Evolutionary conservation across 1,139 yeast species (phyloP), one percentile per base, ranked within the genome.

Genomic region (Ashbya aceris): DNA sequence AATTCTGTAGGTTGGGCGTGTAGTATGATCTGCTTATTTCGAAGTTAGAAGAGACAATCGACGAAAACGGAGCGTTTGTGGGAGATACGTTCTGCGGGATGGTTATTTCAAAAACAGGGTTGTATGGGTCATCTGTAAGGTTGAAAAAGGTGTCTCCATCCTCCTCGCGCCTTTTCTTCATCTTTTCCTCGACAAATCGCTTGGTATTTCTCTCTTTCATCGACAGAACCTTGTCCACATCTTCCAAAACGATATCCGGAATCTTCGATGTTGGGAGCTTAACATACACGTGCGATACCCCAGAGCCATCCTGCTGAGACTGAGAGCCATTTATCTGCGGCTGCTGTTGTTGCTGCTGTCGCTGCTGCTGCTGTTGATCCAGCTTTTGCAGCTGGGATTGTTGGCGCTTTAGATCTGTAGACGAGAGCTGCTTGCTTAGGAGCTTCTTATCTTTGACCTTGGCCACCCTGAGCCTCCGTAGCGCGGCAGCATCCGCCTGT

Each of bases 211-310:
- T 79, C 50, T 86, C 83, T 65, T 87, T 86, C 49, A 81, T 93
- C 43, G 75, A 71, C 46, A 84, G 67, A 20, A 86, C 79, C 41
- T 77, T 73, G 40, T 85, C 85, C 20, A 89, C 89, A 5, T 95
- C 84, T 31, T 83, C 79, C 51, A 89, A 70, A 42, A 86, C 95
- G 74, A 89, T 74, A 63, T 89, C 96, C 9, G 97, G 96, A 52
- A 89, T 83, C 65, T 87, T 85, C 2, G 95, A 83, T 27, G 93
- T 83, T 8, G 96, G 94, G 35, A 86, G 66, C 51, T 84, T 83
- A 54, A 85, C 94, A 65, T 85, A 84, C 8, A 94, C 89, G 56
- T 83, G 95, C 39, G 68, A 67, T 23, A 55, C 51, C 37, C 51
- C 47, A n/a, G 55, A 48, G 27, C 50, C 51, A 26, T 47, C 50